Base-by-base conservation (phyloP, 495 filamentous ascomycete genomes). In the Beverwykella pulmonaria region DNA sequence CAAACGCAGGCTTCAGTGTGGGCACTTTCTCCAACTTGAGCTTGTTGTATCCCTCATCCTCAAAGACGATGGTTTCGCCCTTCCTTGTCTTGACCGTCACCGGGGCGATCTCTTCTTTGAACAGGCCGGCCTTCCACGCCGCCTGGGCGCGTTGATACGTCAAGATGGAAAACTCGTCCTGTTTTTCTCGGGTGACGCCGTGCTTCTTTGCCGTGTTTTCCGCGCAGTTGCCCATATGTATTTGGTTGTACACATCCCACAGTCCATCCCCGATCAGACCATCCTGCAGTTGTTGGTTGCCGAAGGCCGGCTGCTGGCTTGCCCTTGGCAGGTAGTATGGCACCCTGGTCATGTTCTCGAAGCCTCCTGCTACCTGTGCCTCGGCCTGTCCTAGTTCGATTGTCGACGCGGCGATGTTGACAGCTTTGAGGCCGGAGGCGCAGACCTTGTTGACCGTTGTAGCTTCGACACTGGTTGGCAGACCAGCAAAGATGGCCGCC, bases 151-250 rank as follows among this genome's bases (percentile, higher is more conserved):
- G 86, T 75, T 91, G 82, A 70, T 96, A 98, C 17, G 88, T 92
- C 70, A 84, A 83, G 69, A 97, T 92, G 12, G 94, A 92, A 74
- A 94, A 98, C 50, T 88, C 80, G 69, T 98, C 94, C 80, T 98
- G 94, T 66, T 86, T 86, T 72, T 94, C 87, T 15, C 94, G 82
- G 0, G 88, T 86, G 54, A 98, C 84, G 0, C 85, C 78, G 73
- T 91, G 83, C 67, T 95, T 93, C 82, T 93, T 94, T 4, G 91
- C 93, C 14, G 93, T 96, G 61, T 89, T 88, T 80, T 98, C 94
- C n/a, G 93, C 94, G 73, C 94, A 98, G 62, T 92, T 90, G 8
- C 94, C 94, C 94, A 98, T 98, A 75, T 97, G 93, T 73, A 97
- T 88, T 73, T 96, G 83, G 75, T 96, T 91, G 77, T 97, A 98